Percentiles rank a stretch among this genome's conserved stretches.
phyloP scores from a whole-genome alignment of 768 basidiomycete species.

The Trametopsis cervina region DNA sequence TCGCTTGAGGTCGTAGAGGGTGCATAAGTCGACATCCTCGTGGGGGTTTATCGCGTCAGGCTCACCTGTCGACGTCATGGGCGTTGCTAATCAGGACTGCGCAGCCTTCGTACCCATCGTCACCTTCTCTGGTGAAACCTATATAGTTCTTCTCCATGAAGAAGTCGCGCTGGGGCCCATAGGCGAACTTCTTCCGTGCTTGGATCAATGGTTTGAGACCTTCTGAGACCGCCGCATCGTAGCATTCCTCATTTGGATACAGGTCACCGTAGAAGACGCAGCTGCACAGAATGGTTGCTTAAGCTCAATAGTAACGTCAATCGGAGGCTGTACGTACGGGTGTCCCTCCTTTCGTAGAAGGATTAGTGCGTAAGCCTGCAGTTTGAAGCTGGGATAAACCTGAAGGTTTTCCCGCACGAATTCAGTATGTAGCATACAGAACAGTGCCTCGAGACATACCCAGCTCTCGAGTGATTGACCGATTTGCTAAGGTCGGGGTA shows the following conservation, averaged over 20 bases:
- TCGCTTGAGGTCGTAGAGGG: conserved; percentile 21
- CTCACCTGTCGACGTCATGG: conserved; percentile 8
- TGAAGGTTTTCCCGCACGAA: conserved; percentile 20
- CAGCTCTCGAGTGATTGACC: conserved; percentile 81
- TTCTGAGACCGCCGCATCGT: conserved; percentile 42
- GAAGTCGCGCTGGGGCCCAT: conserved; percentile 61
- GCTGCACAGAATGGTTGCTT: conserved; percentile 28
- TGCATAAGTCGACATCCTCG: too few relatives aligned
- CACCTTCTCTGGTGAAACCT: conserved; percentile 69
- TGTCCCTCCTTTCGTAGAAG: conserved; percentile 63
- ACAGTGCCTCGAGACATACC: conserved; percentile 35
- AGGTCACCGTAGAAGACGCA: conserved; percentile 88
- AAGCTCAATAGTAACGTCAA: not conserved
- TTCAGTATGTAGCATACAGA: not conserved
- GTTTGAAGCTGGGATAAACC: conserved; percentile 68
- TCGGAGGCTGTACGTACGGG: conserved; percentile 47
- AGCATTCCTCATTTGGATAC: conserved; percentile 66
- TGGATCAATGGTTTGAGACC: conserved; percentile 50
- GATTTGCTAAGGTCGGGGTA: conserved; percentile 35
- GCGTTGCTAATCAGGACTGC: conserved; percentile 65
- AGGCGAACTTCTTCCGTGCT: conserved; percentile 59
- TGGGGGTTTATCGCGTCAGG: too few relatives aligned
- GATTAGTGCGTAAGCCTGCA: conserved; percentile 78
- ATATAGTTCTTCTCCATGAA: conserved; percentile 54
- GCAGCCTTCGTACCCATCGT: conserved; percentile 49